Evolutionary conservation across 192 early-diverging fungal species (phyloP), one percentile per base, ranked within the genome.

Genomic region (Entrophospora sp.): DNA sequence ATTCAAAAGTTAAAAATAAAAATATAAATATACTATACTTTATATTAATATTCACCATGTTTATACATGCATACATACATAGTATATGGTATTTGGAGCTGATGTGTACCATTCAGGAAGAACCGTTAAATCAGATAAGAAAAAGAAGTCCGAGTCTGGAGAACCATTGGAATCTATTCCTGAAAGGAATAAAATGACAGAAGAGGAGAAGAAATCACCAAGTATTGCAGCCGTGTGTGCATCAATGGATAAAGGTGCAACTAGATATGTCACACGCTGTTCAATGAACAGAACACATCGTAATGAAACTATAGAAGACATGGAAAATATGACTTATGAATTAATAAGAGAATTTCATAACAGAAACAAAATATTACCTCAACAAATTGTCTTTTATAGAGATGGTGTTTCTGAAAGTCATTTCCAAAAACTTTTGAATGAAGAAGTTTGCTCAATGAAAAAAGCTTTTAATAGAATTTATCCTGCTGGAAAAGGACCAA

Each of bases 41-140:
- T n/a, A n/a, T n/a, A n/a, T n/a, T n/a, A n/a, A n/a, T n/a, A n/a
- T n/a, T n/a, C n/a, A n/a, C n/a, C n/a, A n/a, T n/a, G n/a, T n/a
- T n/a, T n/a, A n/a, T n/a, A n/a, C n/a, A n/a, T n/a, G n/a, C n/a
- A n/a, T n/a, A n/a, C n/a, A n/a, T n/a, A n/a, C 48, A 10, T 71
- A 90, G 13, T 93, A 90, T 7, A 85, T 96, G 60, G 66, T 97
- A 46, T 74, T 97, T 51, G 95, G 95, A 18, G 93, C 89, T 14
- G 93, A 97, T 75, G 89, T 97, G 18, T 91, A 87, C 5, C 94
- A 97, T 68, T 85, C 91, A 13, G 79, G 75, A 24, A 86, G 89
- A 28, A n/a, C n/a, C n/a, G n/a, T n/a, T n/a, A n/a, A n/a, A n/a
- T n/a, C n/a, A n/a, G n/a, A n/a, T n/a, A n/a, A n/a, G n/a, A n/a